Conservation (phyloP, 2,329 filamentous ascomycete species). For the Ophiostoma himal-ulmi region DNA sequence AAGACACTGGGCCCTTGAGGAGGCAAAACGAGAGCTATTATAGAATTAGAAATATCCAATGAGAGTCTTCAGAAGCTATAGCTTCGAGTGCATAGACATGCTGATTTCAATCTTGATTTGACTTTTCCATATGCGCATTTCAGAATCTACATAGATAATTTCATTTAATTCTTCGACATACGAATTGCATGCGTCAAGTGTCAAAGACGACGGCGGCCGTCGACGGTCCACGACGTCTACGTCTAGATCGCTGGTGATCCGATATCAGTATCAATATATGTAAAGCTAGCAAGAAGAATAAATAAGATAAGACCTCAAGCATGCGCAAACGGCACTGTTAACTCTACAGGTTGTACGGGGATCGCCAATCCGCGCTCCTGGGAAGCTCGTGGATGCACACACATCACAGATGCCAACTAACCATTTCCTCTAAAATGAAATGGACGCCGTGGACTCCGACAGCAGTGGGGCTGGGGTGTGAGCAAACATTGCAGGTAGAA, state of each 20-base stretch:
- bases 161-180: too few relatives aligned
- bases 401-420: neutral
- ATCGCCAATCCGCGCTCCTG: conserved; percentile 11
- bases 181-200: too few relatives aligned
- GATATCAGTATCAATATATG: neutral
- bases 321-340: neutral
- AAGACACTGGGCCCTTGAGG: neutral
- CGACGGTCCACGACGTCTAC: neutral
- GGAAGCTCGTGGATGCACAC: neutral
- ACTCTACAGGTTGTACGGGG: neutral
- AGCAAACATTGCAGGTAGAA: neutral
- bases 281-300: neutral
- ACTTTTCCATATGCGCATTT: too few relatives aligned
- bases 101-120: too few relatives aligned
- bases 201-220: neutral
- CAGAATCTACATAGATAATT: too few relatives aligned
- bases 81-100: neutral
- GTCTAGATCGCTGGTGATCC: neutral
- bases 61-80: neutral
- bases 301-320: neutral
- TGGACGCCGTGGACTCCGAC: neutral
- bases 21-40: neutral
- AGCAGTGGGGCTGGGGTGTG: neutral
- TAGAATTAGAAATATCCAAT: neutral
- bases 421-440: neutral